Conservation (phyloP, 352 stramenopile species). For the Phytophthora gonapodyides region DNA sequence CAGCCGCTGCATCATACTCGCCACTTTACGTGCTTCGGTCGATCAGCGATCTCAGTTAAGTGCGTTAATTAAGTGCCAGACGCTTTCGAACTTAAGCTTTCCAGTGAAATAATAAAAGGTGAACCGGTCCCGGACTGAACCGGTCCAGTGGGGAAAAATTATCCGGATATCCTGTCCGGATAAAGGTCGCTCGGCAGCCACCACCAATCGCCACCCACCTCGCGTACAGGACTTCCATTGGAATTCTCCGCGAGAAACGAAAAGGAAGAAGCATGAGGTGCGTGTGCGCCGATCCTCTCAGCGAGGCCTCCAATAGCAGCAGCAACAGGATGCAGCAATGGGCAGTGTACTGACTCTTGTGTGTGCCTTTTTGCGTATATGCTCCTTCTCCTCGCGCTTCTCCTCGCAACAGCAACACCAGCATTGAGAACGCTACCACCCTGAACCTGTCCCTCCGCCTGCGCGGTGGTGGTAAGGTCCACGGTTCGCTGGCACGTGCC, state of each 20-base stretch:
- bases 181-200: constrained; percentile 7
- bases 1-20: constrained; percentile 21
- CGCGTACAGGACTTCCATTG: constrained; percentile 40
- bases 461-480: constrained; percentile 97
- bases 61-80: too few species aligned
- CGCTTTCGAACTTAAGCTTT: too few species aligned
- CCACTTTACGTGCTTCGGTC: too few species aligned
- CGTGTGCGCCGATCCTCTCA: constrained; percentile 2
- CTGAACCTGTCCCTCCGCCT: constrained; percentile 97
- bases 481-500: constrained; percentile 99
- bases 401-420: constrained; percentile 91
- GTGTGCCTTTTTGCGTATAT: constrained; percentile 10
- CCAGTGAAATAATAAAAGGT: neutral
- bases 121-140: constrained; percentile 23
- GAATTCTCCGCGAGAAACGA: constrained; percentile 70
- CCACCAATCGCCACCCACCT: constrained; percentile 32
- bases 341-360: constrained; percentile 36
- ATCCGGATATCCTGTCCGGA: neutral
- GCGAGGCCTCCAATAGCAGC: too few species aligned
- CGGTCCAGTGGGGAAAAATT: neutral
- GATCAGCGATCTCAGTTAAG: too few species aligned
- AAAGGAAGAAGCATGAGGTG: constrained; percentile 71
- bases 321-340: constrained; percentile 2
- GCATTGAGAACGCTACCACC: constrained; percentile 97
- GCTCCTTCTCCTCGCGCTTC: neutral